Percentiles rank a stretch among this genome's conserved stretches.
These are phyloP conservation scores for Botrytis paeoniae DNA, from an alignment of 2,329 filamentous ascomycete genomes.

Conservation along the genomic window DNA sequence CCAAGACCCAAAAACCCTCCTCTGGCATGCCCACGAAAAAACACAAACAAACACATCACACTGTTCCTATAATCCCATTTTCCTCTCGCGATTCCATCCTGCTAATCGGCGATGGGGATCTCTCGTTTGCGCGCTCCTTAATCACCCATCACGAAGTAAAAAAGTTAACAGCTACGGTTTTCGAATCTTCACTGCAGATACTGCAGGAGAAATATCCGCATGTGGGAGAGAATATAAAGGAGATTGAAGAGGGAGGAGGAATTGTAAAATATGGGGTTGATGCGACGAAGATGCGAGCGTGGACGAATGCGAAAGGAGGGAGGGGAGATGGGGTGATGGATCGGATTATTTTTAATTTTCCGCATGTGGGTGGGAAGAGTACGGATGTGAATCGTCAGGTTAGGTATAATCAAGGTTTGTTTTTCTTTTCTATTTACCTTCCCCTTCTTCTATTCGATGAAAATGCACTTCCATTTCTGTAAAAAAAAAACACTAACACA, in stretches of 20 bases:
- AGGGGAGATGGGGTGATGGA: slow-evolving; percentile 55
- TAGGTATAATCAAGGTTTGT: slow-evolving; percentile 70
- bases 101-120: slow-evolving; percentile 75
- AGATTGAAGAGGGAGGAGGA: slow-evolving; percentile 46
- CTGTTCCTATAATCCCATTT: slow-evolving; percentile 64
- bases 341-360: slow-evolving; percentile 91
- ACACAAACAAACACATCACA: slow-evolving; percentile 30
- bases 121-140: slow-evolving; percentile 71
- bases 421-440: background rate
- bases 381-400: slow-evolving; percentile 95
- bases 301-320: slow-evolving; percentile 33
- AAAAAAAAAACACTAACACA: background rate
- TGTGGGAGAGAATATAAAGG: slow-evolving; percentile 55
- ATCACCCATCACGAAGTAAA: slow-evolving; percentile 63
- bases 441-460: background rate
- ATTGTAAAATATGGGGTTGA: slow-evolving; percentile 62
- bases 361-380: slow-evolving; percentile 86
- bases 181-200: slow-evolving; percentile 53
- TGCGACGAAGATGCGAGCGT: slow-evolving; percentile 60
- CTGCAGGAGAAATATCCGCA: slow-evolving; percentile 74
- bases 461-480: background rate
- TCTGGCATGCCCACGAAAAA: slow-evolving; percentile 5
- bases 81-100: slow-evolving; percentile 64
- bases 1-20: background rate
- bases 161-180: slow-evolving; percentile 66